Evolutionary conservation across 352 stramenopile genomes (phyloP), one percentile per base, ranked within the genome.

Genomic region (Pythium dissotocum): DNA sequence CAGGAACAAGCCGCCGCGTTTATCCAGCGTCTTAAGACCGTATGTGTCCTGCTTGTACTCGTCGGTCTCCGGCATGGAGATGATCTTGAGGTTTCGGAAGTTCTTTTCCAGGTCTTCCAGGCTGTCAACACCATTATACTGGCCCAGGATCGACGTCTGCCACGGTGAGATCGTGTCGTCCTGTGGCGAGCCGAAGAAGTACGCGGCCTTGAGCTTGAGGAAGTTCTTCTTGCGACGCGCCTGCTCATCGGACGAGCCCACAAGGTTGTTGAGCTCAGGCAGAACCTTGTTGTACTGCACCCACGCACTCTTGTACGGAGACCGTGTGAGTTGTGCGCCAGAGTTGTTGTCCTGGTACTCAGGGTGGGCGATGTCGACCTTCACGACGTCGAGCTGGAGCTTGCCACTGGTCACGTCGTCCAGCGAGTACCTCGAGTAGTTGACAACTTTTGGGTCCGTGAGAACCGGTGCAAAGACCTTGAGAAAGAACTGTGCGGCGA

Each of bases 11-110:
- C 56, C 65, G 6, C 70, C 63, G 30, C 69, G 71, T 30, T 67
- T 48, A 35, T 83, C 68, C 26, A 84, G 56, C 36, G 75, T 77
- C 28, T 69, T 35, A 16, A 82, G 54, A 0, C 78, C 74, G 44
- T 80, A 86, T 36, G 64, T 67, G 68, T 86, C 78, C 2, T 70
- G 30, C 14, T 60, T 66, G 65, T 82, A 83, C 66, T 86, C 78
- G 1, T 49, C 26, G 16, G 78, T 77, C 26, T 78, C 57, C n/a
- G 59, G 72, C 69, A 76, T 77, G 4, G 77, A 59, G 24, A 83
- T 53, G 1, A 84, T 53, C 2, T 68, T 69, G 16, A 88, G 55
- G 18, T 32, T 59, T 18, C 66, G 48, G 33, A 80, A 85, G 38
- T 71, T 69, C 14, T 66, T 65, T 38, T 66, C 67, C 6, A 85